phyloP scores from a whole-genome alignment of 2,329 filamentous ascomycete species.

The Neofusicoccum cordaticola region DNA sequence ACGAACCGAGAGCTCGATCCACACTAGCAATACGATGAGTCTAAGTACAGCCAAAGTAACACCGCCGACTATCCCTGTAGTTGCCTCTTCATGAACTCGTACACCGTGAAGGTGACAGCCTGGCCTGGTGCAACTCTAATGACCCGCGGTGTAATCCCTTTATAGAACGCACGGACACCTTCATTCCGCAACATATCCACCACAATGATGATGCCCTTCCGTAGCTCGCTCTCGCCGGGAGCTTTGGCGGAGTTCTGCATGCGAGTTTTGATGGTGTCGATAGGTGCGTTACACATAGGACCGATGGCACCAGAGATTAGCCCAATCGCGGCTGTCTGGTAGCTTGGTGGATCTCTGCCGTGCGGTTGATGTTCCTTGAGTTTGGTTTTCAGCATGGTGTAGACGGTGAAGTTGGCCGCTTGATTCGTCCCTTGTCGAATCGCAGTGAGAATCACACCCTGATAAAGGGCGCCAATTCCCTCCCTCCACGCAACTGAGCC shows the following conservation, averaged over 20 bases:
- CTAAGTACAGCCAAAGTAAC: too few species aligned
- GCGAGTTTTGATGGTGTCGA: constrained; percentile 1
- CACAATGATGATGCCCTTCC: not conserved
- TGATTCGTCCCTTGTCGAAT: not conserved
- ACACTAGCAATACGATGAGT: too few species aligned
- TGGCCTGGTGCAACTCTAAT: not conserved
- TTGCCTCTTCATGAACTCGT: not conserved
- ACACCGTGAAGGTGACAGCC: constrained; percentile 1
- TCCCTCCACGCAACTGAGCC: not conserved
- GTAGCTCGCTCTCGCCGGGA: not conserved
- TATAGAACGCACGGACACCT: not conserved
- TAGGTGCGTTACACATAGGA: constrained; percentile 1
- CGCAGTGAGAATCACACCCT: not conserved
- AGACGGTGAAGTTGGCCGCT: constrained; percentile 3
- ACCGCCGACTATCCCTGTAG: not conserved
- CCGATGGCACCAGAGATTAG: not conserved
- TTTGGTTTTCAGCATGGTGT: not conserved
- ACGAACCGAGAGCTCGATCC: too few species aligned
- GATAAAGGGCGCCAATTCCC: not conserved
- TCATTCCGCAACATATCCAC: not conserved
- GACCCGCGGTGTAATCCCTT: not conserved
- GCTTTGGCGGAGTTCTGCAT: not conserved
- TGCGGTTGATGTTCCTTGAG: not conserved
- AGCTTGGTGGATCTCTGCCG: not conserved
- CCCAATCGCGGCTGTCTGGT: not conserved